phyloP scores from a whole-genome alignment of 192 early-diverging fungal species.

The Pilaira anomala region DNA sequence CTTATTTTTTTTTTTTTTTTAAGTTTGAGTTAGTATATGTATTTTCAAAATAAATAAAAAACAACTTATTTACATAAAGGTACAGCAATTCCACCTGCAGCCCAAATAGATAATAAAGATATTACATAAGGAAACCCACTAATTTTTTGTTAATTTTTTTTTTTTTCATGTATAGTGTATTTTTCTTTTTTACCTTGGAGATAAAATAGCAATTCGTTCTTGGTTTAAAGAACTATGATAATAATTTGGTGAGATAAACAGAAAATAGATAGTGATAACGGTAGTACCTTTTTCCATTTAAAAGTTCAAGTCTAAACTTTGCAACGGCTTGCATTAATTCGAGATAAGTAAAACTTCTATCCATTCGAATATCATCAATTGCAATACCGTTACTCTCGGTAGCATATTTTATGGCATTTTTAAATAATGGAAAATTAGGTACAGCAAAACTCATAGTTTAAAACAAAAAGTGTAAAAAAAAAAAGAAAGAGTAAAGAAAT shows the following conservation, averaged over 20 bases:
- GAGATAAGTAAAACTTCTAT: conserved; percentile 26
- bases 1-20: conserved; percentile 32
- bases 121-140: conserved; percentile 67
- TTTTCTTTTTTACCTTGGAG: conserved; percentile 33
- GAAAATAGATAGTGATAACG: not conserved
- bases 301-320: conserved; percentile 19
- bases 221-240: conserved; percentile 29
- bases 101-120: conserved; percentile 74
- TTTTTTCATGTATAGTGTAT: conserved; percentile 20
- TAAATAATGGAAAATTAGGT: conserved; percentile 37
- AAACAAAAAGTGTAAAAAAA: conserved; percentile 12
- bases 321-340: conserved; percentile 33
- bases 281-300: conserved; percentile 24
- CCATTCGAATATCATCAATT: conserved; percentile 31
- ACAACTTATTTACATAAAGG: conserved; percentile 66
- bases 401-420: conserved; percentile 30
- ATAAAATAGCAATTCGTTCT: conserved; percentile 39
- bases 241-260: not conserved
- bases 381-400: conserved; percentile 19
- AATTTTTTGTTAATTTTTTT: conserved; percentile 45
- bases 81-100: conserved; percentile 75
- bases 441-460: conserved; percentile 12
- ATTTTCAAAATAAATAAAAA: too few species aligned
- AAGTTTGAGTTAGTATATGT: conserved; percentile 5
- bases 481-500: conserved; percentile 1